Evolutionary conservation across 371 early-diverging fungal genomes (phyloP).

Genomic region (Zychaea mexicana): DNA sequence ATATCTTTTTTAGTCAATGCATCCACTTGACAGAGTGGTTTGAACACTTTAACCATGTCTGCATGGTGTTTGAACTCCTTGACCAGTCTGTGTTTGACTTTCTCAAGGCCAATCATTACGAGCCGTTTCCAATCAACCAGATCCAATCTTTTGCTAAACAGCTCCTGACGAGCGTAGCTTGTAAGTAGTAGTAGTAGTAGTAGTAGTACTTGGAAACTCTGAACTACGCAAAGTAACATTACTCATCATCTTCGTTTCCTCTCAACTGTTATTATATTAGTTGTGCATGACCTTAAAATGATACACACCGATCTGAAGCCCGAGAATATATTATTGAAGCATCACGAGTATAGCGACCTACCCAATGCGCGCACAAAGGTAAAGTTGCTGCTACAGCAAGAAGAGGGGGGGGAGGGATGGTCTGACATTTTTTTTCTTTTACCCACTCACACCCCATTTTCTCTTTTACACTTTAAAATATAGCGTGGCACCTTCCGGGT

Average conservation of each 20-base stretch:
- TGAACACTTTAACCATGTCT: slow-evolving; percentile 90
- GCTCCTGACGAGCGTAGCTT: slow-evolving; percentile 75
- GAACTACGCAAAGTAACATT: not conserved
- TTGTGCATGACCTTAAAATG: slow-evolving; percentile 81
- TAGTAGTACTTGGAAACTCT: too few relatives aligned
- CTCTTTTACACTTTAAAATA: not conserved
- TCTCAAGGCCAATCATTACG: slow-evolving; percentile 87
- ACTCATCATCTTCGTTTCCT: too few relatives aligned
- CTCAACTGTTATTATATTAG: slow-evolving; percentile 27
- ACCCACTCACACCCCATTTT: not conserved
- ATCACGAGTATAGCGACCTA: slow-evolving; percentile 6
- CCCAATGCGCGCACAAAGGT: slow-evolving; percentile 11
- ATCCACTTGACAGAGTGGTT: slow-evolving; percentile 83
- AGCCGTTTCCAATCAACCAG: slow-evolving; percentile 87
- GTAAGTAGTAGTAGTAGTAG: slow-evolving; percentile 49
- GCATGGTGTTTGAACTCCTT: slow-evolving; percentile 96
- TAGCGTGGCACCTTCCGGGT: slow-evolving; percentile 20
- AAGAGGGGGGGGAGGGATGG: not conserved
- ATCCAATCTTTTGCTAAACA: slow-evolving; percentile 86
- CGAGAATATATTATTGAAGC: slow-evolving; percentile 85
- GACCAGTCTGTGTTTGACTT: slow-evolving; percentile 92
- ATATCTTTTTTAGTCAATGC: slow-evolving; percentile 69
- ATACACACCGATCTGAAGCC: slow-evolving; percentile 94
- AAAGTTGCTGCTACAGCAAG: not conserved
- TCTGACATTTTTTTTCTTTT: not conserved